Conservation (phyloP, 768 basidiomycete genomes). For the Epithele typhae region DNA sequence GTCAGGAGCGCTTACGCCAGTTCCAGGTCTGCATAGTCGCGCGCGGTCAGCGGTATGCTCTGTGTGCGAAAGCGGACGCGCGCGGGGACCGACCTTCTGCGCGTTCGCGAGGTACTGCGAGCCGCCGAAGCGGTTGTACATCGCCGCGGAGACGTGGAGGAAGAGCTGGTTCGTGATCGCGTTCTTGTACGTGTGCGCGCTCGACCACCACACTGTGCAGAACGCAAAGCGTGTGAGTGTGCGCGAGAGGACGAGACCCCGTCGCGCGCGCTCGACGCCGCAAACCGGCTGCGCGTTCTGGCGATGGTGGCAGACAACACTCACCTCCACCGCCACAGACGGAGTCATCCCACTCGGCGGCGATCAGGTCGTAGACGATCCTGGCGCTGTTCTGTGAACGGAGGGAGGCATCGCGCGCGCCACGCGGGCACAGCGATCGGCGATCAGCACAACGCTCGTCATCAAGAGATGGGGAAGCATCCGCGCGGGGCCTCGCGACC, state of each 20-base stretch:
- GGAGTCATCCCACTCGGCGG: slow-evolving; percentile 42
- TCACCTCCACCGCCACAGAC: slow-evolving; percentile 50
- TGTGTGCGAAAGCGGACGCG: no score
- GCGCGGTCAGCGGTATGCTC: neutral
- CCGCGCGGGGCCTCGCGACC: no score
- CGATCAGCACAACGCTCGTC: no score
- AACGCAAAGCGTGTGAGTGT: neutral
- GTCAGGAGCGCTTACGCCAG: slow-evolving; percentile 22
- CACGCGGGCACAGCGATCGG: no score
- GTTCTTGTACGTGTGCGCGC: slow-evolving; percentile 52
- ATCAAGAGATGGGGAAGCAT: no score
- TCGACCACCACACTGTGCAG: slow-evolving; percentile 51
- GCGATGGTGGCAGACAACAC: neutral
- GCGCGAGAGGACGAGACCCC: no score
- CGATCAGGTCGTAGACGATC: slow-evolving; percentile 48
- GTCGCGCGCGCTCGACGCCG: no score
- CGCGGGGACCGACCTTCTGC: slow-evolving; percentile 31
- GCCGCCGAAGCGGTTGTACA: slow-evolving; percentile 36
- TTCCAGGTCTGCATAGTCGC: slow-evolving; percentile 20
- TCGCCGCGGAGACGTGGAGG: slow-evolving; percentile 45
- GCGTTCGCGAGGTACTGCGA: slow-evolving; percentile 45
- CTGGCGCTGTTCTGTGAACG: slow-evolving; percentile 40
- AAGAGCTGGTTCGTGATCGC: slow-evolving; percentile 60
- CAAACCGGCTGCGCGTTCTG: no score
- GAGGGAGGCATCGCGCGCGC: no score